Percentiles rank a stretch among this genome's conserved stretches.
These are phyloP conservation scores for Fragilaria radians DNA, from an alignment of 108 stramenopile genomes.

Conservation along the genomic window DNA sequence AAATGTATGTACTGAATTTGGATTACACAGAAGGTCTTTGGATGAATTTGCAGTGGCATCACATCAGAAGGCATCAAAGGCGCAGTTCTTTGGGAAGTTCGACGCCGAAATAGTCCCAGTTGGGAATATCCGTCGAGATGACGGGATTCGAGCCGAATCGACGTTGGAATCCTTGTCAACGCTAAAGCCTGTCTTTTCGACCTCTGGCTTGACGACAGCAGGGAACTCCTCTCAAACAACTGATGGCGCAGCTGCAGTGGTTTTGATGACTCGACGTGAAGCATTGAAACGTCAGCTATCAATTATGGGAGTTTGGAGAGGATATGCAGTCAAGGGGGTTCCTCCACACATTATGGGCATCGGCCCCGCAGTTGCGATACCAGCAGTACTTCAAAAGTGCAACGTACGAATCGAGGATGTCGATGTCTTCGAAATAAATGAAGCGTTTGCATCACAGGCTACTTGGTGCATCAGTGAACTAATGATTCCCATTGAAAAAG, in stretches of 20 bases:
- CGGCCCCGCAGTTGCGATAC: slow-evolving; percentile 91
- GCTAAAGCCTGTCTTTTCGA: slow-evolving; percentile 82
- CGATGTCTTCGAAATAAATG: slow-evolving; percentile 95
- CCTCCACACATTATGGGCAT: slow-evolving; percentile 92
- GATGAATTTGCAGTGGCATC: slow-evolving; percentile 85
- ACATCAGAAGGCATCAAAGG: slow-evolving; percentile 81
- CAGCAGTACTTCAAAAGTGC: slow-evolving; percentile 60
- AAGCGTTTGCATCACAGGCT: slow-evolving; percentile 94
- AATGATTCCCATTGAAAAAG: slow-evolving; percentile 53
- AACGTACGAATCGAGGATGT: slow-evolving; percentile 60
- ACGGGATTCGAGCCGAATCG: slow-evolving; percentile 85
- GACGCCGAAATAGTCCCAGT: slow-evolving; percentile 86
- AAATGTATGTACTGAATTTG: slow-evolving; percentile 79
- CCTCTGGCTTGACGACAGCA: slow-evolving; percentile 86
- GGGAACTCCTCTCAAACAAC: slow-evolving; percentile 91
- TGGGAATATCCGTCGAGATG: slow-evolving; percentile 68
- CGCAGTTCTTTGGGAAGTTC: slow-evolving; percentile 76
- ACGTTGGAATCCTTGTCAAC: slow-evolving; percentile 62
- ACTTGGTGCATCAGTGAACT: slow-evolving; percentile 67
- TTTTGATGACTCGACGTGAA: slow-evolving; percentile 79
- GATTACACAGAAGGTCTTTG: slow-evolving; percentile 56
- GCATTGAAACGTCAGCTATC: slow-evolving; percentile 59
- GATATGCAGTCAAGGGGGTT: slow-evolving; percentile 82
- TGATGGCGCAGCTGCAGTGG: slow-evolving; percentile 93
- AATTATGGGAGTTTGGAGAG: slow-evolving; percentile 74